Base-by-base conservation (phyloP, 2,329 filamentous ascomycete genomes). In the Sporothrix phasma region DNA sequence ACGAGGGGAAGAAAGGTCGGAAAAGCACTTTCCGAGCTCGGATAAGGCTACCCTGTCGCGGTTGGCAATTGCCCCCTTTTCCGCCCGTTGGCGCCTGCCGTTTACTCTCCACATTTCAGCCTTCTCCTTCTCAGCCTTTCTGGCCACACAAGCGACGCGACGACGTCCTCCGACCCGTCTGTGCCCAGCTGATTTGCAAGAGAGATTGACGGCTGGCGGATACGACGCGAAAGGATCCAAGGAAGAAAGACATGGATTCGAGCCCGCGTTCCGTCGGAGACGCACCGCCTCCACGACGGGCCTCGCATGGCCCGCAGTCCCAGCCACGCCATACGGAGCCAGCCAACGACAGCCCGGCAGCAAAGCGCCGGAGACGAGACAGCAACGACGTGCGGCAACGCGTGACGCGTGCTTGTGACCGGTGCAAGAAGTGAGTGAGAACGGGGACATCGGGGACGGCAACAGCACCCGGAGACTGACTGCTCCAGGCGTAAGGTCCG, bases 361-460 rank as follows among this genome's bases (percentile, higher is more conserved):
- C 43, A 3, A 65, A 62, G 8, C 53, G 43, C 10, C 63, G 59
- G 41, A 65, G 62, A 60, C 58, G 29, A 41, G 45, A 62, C 49
- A 45, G 17, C 39, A 39, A 15, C 51, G 51, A 39, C 7, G 2
- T 39, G 19, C 19, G 63, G 10, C 63, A 65, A 37, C 63, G 63
- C 2, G 63, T 65, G 15, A 65, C 59, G 19, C 58, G 63, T 11
- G 63, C 59, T 8, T 65, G 63, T 19, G 63, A 65, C 19, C 59
- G 63, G 11, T 62, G 63, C 59, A 62, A 62, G 17, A 58, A 26
- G 59, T 62, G 15, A 61, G 63, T 54, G 15, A 43, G 7, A 2
- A 7, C 11, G 15, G 2, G 8, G 15, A 15, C 15, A 37, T 15
- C 2, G 34, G n/a, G n/a, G n/a, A 13, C 41, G 5, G 41, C 17